phyloP scores from a whole-genome alignment of 306 rosid species.

The Nissolia schottii region DNA sequence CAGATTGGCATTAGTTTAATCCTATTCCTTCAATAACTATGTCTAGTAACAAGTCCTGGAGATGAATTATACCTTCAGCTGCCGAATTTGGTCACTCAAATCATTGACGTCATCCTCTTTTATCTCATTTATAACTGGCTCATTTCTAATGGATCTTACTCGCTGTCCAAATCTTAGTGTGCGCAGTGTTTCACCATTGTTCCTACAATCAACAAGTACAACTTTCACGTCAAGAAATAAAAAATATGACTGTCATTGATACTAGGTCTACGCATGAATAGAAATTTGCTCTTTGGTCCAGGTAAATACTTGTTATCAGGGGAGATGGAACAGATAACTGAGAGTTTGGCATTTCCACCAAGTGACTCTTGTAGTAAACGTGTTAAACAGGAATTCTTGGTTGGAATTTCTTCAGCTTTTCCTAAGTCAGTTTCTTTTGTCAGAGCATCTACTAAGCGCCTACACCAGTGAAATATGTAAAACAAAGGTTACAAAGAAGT shows the following conservation, averaged over 20 bases:
- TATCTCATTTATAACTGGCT: slow-evolving; percentile 82
- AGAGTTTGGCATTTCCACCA: slow-evolving; percentile 90
- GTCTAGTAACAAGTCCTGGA: not conserved
- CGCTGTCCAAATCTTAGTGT: slow-evolving; percentile 90
- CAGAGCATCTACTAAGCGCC: slow-evolving; percentile 67
- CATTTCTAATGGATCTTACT: slow-evolving; percentile 61
- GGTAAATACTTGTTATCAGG: slow-evolving; percentile 61
- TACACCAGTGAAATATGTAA: slow-evolving; percentile 38
- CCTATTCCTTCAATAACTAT: not conserved
- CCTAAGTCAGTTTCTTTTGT: slow-evolving; percentile 46
- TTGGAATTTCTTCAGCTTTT: slow-evolving; percentile 45
- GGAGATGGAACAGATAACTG: slow-evolving; percentile 71
- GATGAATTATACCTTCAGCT: slow-evolving; percentile 60
- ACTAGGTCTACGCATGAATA: not conserved
- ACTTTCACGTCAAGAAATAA: slow-evolving; percentile 10
- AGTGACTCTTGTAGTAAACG: slow-evolving; percentile 67
- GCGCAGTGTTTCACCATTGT: slow-evolving; percentile 53
- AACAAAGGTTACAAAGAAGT: slow-evolving; percentile 20
- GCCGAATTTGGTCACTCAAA: slow-evolving; percentile 90
- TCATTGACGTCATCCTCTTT: slow-evolving; percentile 83
- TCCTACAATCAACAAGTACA: slow-evolving; percentile 52
- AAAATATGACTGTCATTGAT: not conserved
- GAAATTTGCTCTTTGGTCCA: not conserved
- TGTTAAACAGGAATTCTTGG: slow-evolving; percentile 65
- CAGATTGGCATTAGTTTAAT: not conserved